Percentiles rank a stretch among this genome's conserved stretches.
Evolutionary conservation across 1,284 basidiomycete species (phyloP).

Genomic region (Thecaphora frezii): DNA sequence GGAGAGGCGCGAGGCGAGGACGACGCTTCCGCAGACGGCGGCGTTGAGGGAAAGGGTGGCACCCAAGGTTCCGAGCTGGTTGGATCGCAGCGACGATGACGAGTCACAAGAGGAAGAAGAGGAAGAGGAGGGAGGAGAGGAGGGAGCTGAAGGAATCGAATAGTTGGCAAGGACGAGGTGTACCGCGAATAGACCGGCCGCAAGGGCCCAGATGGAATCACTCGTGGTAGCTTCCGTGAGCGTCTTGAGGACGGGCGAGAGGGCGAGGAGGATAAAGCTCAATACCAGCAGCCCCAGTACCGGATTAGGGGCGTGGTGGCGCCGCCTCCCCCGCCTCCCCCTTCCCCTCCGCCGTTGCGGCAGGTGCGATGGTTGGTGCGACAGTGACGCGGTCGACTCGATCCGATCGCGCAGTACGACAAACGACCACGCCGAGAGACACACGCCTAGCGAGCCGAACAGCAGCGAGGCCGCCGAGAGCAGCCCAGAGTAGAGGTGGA

Average conservation of each 20-base stretch:
- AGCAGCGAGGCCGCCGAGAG: constrained; percentile 12
- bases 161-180: constrained; percentile 73
- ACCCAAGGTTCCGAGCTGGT: constrained; percentile 60
- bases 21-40: constrained; percentile 87
- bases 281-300: constrained; percentile 64
- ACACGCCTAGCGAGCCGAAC: not conserved
- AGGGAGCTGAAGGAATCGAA: too few species aligned
- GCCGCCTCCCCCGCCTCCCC: constrained; percentile 2
- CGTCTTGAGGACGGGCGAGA: constrained; percentile 87
- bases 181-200: constrained; percentile 69
- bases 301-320: constrained; percentile 1
- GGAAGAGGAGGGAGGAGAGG: not conserved
- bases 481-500: constrained; percentile 27
- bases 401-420: not conserved
- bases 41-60: constrained; percentile 92
- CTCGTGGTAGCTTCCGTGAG: constrained; percentile 91
- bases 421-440: constrained; percentile 1
- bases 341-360: not conserved
- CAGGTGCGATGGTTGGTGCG: not conserved
- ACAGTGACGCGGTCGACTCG: not conserved
- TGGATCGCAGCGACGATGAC: too few species aligned
- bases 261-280: constrained; percentile 80
- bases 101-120: not conserved
- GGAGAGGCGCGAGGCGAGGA: constrained; percentile 83
- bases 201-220: constrained; percentile 93